phyloP scores from a whole-genome alignment of 139 green algal genomes.

The Pleodorina starrii region DNA sequence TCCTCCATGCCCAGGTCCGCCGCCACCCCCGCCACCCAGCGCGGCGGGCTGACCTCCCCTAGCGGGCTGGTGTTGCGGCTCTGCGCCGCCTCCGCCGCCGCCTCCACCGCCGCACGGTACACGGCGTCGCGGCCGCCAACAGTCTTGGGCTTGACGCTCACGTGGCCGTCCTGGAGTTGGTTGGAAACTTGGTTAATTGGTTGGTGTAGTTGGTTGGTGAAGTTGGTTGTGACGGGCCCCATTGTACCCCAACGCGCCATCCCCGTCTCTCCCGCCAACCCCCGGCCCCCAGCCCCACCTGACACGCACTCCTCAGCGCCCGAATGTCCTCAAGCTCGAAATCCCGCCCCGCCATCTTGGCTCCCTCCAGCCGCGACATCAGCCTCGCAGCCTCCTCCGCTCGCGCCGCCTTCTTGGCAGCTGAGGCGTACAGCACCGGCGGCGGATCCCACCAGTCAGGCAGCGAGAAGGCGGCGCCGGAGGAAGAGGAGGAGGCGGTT shows the following conservation, averaged over 20 bases:
- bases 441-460: slow-evolving; percentile 39
- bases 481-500: neutral
- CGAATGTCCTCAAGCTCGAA: slow-evolving; percentile 63
- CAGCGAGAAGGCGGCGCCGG: neutral
- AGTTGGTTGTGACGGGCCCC: too few species aligned
- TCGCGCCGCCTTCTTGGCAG: neutral
- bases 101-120: slow-evolving; percentile 65
- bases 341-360: slow-evolving; percentile 55
- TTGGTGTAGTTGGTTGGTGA: neutral
- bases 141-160: slow-evolving; percentile 59
- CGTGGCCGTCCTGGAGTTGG: slow-evolving; percentile 58
- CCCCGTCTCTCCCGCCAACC: too few species aligned
- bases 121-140: slow-evolving; percentile 64
- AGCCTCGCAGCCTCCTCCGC: slow-evolving; percentile 53
- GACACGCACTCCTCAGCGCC: slow-evolving; percentile 54
- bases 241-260: too few species aligned
- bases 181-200: neutral
- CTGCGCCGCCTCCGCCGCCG: slow-evolving; percentile 49
- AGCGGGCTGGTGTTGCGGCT: neutral
- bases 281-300: too few species aligned
- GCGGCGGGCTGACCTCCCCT: neutral
- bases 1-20: slow-evolving; percentile 57
- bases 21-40: slow-evolving; percentile 56
- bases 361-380: slow-evolving; percentile 56
- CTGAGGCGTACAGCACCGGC: slow-evolving; percentile 32